Conservation (phyloP, 2,329 filamentous ascomycete genomes). For the Elsinoe arachidis region DNA sequence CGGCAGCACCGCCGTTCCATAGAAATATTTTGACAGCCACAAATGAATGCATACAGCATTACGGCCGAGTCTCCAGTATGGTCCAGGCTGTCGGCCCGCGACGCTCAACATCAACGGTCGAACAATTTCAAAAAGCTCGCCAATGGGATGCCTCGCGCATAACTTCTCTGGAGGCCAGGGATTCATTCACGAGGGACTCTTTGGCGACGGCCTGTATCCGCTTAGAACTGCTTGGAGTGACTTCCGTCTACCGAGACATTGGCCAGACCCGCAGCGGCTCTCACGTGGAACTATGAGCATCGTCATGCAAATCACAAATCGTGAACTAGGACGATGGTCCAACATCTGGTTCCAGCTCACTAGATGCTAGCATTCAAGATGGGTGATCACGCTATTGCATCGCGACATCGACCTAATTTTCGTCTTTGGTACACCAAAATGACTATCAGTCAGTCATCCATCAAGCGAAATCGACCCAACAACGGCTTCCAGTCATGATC, state of each 20-base stretch:
- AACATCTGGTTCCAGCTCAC: too few relatives aligned
- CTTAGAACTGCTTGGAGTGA: not conserved
- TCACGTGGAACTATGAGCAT: not conserved
- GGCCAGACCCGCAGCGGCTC: not conserved
- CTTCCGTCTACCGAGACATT: conserved; percentile 8
- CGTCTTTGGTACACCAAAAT: not conserved
- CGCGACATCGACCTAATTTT: too few relatives aligned
- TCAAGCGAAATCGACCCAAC: not conserved
- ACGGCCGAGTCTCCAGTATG: not conserved
- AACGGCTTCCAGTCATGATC: not conserved
- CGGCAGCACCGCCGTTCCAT: not conserved
- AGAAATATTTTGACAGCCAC: conserved; percentile 1
- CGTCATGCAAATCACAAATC: too few relatives aligned
- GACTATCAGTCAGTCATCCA: not conserved
- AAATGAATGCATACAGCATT: not conserved
- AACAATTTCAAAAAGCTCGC: not conserved
- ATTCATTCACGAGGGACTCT: not conserved
- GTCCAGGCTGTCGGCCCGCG: not conserved
- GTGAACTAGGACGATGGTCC: too few relatives aligned
- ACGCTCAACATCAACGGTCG: not conserved
- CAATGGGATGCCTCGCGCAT: too few relatives aligned
- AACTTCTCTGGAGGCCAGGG: too few relatives aligned
- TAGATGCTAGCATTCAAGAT: too few relatives aligned
- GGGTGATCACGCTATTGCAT: too few relatives aligned
- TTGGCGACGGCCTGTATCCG: not conserved